Base-by-base conservation (phyloP, 495 filamentous ascomycete genomes). In the Pseudotulostoma volvatum region DNA sequence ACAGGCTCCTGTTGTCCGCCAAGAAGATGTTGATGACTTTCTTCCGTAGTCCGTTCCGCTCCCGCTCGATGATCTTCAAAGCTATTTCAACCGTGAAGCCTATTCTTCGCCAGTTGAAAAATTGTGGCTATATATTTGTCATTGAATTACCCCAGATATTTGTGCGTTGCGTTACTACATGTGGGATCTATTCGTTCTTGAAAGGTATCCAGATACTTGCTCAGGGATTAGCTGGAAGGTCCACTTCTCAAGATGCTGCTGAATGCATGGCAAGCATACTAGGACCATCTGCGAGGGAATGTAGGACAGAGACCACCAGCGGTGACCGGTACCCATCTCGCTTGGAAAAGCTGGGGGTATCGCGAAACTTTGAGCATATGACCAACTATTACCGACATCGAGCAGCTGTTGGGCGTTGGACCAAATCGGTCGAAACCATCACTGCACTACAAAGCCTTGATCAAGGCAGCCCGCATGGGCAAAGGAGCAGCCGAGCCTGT, bases 61-160 rank as follows among this genome's bases (percentile, higher is more conserved):
- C 60, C 14, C 51, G 56, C 17, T 45, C 51, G 9, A 56, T 63
- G 33, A 42, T 71, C 18, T 46, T 48, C 23, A 62, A 61, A 36
- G 66, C 65, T 17, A 34, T 55, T 9, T 45, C 47, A 13, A 59
- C 56, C 7, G 31, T 69, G 9, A 38, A 41, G 3, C 67, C 68
- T 2, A 32, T 72, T 7, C 14, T 62, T 25, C 48, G 42, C 13
- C 68, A 73, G 39, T 5, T 61, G 16, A n/a, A 28, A 1, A 38
- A 56, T 17, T 71, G 66, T 0, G 62, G 64, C 30, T 73, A 73
- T 37, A 53, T 73, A 30, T 71, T 72, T 40, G 52, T 53, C 5
- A 59, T 73, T 51, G 56, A 63, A 33, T 45, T 73, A 11, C 68
- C 67, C 3, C 37, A 42, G 2, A 43, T 53, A 4, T 33, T 70